These are phyloP conservation scores for Kwoniella europaea DNA, from an alignment of 768 basidiomycete species.

Conservation along the genomic window DNA sequence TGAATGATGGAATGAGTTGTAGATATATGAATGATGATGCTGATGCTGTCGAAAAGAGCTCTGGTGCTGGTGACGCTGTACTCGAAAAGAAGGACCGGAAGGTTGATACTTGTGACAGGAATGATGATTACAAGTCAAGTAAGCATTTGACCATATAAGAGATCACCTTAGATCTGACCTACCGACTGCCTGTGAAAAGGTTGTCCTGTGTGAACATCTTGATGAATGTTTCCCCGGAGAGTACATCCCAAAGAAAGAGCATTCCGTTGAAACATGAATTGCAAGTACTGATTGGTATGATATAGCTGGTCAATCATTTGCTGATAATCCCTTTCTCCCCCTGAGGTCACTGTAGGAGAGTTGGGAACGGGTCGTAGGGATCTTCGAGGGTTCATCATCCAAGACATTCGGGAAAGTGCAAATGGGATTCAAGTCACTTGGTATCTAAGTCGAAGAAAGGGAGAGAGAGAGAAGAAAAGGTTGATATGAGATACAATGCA, in stretches of 20 bases:
- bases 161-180: neutral
- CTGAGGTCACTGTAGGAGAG: neutral
- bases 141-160: no score
- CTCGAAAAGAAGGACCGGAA: no score
- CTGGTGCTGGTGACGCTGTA: no score
- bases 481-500: neutral
- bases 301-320: neutral
- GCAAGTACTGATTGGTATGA: neutral
- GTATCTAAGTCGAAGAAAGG: neutral
- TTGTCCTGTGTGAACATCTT: neutral
- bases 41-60: no score
- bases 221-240: neutral
- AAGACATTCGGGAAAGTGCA: neutral
- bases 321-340: neutral
- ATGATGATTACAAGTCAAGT: no score
- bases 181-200: neutral
- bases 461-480: neutral
- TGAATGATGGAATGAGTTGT: no score
- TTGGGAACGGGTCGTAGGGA: neutral
- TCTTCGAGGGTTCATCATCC: neutral
- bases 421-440: neutral
- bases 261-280: neutral
- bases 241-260: neutral
- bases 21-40: no score
- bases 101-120: no score